phyloP scores from a whole-genome alignment of 306 rosid species.

The Echinosophora koreensis region DNA sequence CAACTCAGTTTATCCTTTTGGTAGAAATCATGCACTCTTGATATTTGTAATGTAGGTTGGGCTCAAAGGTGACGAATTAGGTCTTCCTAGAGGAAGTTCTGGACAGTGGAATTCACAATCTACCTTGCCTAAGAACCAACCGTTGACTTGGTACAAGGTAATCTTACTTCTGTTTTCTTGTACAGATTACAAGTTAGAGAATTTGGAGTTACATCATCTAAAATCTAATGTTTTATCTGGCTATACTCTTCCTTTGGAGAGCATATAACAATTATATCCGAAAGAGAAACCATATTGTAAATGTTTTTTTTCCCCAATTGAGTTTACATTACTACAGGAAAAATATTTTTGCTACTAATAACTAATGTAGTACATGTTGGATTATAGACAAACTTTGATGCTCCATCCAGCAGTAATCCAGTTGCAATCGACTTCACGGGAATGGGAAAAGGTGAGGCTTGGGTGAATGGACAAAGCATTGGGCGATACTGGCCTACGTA shows the following conservation, averaged over 20 bases:
- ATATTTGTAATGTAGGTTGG: constrained; percentile 70
- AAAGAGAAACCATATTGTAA: not conserved
- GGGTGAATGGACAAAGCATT: constrained; percentile 98
- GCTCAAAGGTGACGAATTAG: constrained; percentile 83
- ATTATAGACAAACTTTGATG: constrained; percentile 76
- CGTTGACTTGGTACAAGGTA: constrained; percentile 98
- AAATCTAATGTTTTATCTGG: not conserved
- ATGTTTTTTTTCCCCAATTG: not conserved
- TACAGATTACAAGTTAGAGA: not conserved
- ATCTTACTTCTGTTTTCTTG: constrained; percentile 11
- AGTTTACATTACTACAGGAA: not conserved
- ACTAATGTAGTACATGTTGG: constrained; percentile 44
- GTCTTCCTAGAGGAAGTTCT: constrained; percentile 70
- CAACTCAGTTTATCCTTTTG: constrained; percentile 6
- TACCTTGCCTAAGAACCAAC: constrained; percentile 78
- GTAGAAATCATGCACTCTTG: constrained; percentile 24
- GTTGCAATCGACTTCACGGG: constrained; percentile 93
- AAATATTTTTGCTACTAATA: constrained; percentile 38
- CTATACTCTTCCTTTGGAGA: not conserved
- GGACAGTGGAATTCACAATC: constrained; percentile 71
- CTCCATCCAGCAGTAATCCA: constrained; percentile 83
- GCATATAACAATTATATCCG: not conserved
- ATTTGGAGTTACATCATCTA: not conserved
- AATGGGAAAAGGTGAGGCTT: constrained; percentile 97
- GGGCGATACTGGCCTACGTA: constrained; percentile 92